Evolutionary conservation across 768 basidiomycete genomes (phyloP).

Genomic region (Ramaria sp.): DNA sequence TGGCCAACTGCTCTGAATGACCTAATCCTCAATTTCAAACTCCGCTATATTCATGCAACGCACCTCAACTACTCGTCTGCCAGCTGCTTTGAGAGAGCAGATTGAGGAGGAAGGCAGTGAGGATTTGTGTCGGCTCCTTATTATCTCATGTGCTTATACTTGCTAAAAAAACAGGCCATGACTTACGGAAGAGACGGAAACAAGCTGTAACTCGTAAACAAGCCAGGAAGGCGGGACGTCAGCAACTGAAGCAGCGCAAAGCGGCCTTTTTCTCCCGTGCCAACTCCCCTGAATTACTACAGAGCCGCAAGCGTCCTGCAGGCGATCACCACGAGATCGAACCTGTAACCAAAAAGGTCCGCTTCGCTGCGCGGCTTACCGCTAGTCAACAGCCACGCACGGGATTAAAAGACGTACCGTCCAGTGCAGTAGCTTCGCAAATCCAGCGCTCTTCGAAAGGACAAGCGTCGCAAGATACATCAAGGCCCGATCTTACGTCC

Average conservation of each 20-base stretch:
- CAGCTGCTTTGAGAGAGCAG: constrained; percentile 4
- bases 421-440: not conserved
- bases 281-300: constrained; percentile 10
- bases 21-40: not conserved
- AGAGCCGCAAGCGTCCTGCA: not conserved
- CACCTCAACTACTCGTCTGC: constrained; percentile 3
- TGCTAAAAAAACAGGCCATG: not conserved
- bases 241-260: constrained; percentile 49
- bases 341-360: constrained; percentile 32
- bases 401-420: constrained; percentile 4
- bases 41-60: not conserved
- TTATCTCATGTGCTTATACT: not conserved
- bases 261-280: constrained; percentile 42
- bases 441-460: not conserved
- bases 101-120: not conserved
- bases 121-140: not conserved
- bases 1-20: no score
- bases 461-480: not conserved
- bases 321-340: constrained; percentile 22
- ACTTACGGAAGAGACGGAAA: not conserved
- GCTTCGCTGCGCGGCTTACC: constrained; percentile 28
- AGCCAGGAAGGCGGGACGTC: constrained; percentile 50
- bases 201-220: constrained; percentile 42
- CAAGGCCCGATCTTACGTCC: not conserved
- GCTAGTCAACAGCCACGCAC: constrained; percentile 38